Base-by-base conservation (phyloP, 352 stramenopile genomes). In the Blastocystis sp. region DNA sequence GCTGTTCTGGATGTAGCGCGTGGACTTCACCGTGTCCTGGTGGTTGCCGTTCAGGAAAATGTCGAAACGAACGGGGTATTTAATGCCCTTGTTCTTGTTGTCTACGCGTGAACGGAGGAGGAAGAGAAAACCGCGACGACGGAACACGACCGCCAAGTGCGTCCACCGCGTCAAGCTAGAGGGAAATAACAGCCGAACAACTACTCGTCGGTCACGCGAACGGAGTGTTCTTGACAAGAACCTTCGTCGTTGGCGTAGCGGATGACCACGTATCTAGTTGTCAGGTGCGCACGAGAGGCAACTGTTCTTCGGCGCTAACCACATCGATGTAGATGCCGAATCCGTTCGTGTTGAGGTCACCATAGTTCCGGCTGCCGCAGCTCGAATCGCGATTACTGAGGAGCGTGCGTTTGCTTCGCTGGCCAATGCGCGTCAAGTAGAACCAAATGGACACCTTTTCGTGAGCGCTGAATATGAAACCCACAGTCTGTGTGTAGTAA, bases 311-410 rank as follows among this genome's bases (percentile, higher is more conserved):
- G 24, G 69, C 44, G 18, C 44, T 81, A 7, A 81, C 32, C n/a
- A 64, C 27, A n/a, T 81, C 69, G 36, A 81, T 63, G 40, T 81
- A 81, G 69, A 81, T 63, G 11, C 69, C 69, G 40, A 48, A 81
- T 27, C 69, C 69, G 38, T 81, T 81, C 16, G 69, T 81, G 34
- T 63, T 81, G 1, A 57, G 27, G 11, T 81, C 69, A 21, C 69
- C 69, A 63, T 51, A 81, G 14, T 40, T n/a, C 27, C 16, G 14
- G 8, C 48, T 40, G 4, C 64, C 38, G 40, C 69, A 81, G 21
- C 44, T 81, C 0, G 69, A 63, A 42, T 81, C 69, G 6, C 69
- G 69, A 51, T 81, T 81, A 7, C 40, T 21, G 11, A 81, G n/a
- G 14, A 81, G 53, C 4, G 69, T 81, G 8, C 48, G 16, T 51